These are phyloP conservation scores for Tulasnella sp. DNA, from an alignment of 768 basidiomycete genomes.

Conservation along the genomic window DNA sequence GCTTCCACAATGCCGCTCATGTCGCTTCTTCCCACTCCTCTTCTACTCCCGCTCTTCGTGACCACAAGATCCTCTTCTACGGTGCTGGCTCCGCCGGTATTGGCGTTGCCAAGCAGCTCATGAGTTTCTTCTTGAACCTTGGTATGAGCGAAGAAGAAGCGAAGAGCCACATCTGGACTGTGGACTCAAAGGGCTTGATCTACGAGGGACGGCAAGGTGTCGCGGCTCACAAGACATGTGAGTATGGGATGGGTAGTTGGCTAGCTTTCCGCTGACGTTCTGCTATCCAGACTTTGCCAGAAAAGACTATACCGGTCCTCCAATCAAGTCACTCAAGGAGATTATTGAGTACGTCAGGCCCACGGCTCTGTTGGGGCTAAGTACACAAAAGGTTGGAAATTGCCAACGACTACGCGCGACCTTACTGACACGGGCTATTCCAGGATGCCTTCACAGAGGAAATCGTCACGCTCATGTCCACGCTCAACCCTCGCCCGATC, in stretches of 20 bases:
- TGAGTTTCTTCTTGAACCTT: constrained; percentile 29
- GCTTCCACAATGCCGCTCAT: constrained; percentile 27
- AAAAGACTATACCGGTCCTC: constrained; percentile 61
- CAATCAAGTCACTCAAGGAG: constrained; percentile 59
- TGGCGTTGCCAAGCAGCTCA: constrained; percentile 34
- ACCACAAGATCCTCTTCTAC: constrained; percentile 32
- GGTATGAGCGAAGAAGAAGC: constrained; percentile 30
- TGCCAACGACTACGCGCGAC: neutral
- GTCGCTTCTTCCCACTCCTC: constrained; percentile 16
- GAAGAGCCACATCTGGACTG: constrained; percentile 30
- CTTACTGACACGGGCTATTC: constrained; percentile 24
- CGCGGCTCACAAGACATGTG: neutral
- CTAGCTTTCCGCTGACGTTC: neutral
- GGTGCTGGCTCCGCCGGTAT: constrained; percentile 33
- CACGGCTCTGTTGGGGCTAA: constrained; percentile 79
- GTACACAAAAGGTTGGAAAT: constrained; percentile 33
- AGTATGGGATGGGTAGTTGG: neutral
- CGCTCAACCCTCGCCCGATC: constrained; percentile 70
- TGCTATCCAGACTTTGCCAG: constrained; percentile 57
- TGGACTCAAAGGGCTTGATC: constrained; percentile 24
- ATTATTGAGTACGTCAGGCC: constrained; percentile 73
- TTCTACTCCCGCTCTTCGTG: constrained; percentile 24
- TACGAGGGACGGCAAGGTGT: neutral
- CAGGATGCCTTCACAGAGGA: constrained; percentile 60
- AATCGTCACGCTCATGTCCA: constrained; percentile 64